phyloP scores from a whole-genome alignment of 169 alveolate species.

The Cryptosporidium muris region DNA sequence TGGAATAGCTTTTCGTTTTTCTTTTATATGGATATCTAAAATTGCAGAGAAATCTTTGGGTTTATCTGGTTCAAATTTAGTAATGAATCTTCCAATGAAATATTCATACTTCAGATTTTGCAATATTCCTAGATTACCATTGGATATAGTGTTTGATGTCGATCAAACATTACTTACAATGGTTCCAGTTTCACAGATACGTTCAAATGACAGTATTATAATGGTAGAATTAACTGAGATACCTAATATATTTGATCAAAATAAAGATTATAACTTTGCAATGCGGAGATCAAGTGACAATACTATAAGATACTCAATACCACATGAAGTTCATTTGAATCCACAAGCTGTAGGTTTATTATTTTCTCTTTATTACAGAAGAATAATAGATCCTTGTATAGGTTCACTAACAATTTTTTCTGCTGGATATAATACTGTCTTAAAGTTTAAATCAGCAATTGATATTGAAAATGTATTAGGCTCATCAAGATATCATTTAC shows the following conservation, averaged over 20 bases:
- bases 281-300: constrained; percentile 30
- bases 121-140: constrained; percentile 45
- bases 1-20: constrained; percentile 39
- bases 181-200: constrained; percentile 52
- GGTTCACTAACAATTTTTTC: constrained; percentile 48
- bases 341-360: constrained; percentile 63
- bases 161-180: constrained; percentile 44
- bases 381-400: constrained; percentile 64
- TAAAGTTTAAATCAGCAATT: constrained; percentile 44
- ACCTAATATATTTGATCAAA: constrained; percentile 25
- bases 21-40: constrained; percentile 60
- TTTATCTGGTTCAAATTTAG: constrained; percentile 57
- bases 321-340: constrained; percentile 56
- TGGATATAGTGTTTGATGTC: constrained; percentile 61
- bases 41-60: constrained; percentile 39
- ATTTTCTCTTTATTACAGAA: constrained; percentile 62
- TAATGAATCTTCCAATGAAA: constrained; percentile 1
- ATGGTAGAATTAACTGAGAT: constrained; percentile 52
- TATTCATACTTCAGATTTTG: constrained; percentile 4
- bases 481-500: constrained; percentile 43
- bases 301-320: constrained; percentile 39
- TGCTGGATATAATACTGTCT: constrained; percentile 50
- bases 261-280: constrained; percentile 6
- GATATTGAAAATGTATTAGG: constrained; percentile 55
- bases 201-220: constrained; percentile 41